A percentile compares a stretch with the other conserved stretches of the same genome.
phyloP scores from a whole-genome alignment of 192 early-diverging fungal genomes.

The Rhizophagus sp. region DNA sequence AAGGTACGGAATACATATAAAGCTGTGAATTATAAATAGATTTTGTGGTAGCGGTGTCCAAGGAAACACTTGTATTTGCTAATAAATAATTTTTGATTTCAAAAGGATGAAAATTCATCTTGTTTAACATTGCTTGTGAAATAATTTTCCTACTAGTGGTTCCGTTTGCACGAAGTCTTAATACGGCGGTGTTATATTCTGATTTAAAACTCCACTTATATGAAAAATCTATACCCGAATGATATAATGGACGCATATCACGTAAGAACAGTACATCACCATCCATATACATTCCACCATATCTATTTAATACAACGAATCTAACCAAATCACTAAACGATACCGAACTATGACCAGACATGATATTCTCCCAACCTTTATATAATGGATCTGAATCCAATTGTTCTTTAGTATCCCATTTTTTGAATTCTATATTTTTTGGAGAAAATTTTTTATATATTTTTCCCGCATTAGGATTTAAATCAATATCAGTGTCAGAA shows the following conservation, averaged over 20 bases:
- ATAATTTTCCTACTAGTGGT: slow-evolving; percentile 36
- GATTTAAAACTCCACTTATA: slow-evolving; percentile 40
- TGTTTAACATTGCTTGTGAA: slow-evolving; percentile 33
- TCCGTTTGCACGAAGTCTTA: slow-evolving; percentile 33
- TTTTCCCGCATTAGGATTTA: slow-evolving; percentile 20
- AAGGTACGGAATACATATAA: slow-evolving; percentile 32
- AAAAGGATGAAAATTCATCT: slow-evolving; percentile 1
- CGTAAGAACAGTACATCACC: slow-evolving; percentile 38
- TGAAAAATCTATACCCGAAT: slow-evolving; percentile 38
- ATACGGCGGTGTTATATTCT: slow-evolving; percentile 39
- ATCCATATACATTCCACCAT: slow-evolving; percentile 44
- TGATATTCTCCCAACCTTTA: neutral
- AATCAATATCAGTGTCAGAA: slow-evolving; percentile 29
- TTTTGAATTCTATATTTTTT: neutral
- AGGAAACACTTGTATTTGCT: slow-evolving; percentile 27
- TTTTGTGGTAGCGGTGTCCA: slow-evolving; percentile 23
- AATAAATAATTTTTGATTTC: slow-evolving; percentile 11
- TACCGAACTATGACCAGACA: neutral
- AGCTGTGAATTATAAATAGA: slow-evolving; percentile 33
- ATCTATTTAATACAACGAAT: slow-evolving; percentile 37
- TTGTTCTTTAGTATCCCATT: slow-evolving; percentile 23
- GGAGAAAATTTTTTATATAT: neutral
- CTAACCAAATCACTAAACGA: slow-evolving; percentile 39
- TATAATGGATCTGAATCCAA: neutral
- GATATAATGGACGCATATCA: slow-evolving; percentile 40